These are phyloP conservation scores for Blepharisma stoltei DNA, from an alignment of 73 alveolate species.

Conservation along the genomic window DNA sequence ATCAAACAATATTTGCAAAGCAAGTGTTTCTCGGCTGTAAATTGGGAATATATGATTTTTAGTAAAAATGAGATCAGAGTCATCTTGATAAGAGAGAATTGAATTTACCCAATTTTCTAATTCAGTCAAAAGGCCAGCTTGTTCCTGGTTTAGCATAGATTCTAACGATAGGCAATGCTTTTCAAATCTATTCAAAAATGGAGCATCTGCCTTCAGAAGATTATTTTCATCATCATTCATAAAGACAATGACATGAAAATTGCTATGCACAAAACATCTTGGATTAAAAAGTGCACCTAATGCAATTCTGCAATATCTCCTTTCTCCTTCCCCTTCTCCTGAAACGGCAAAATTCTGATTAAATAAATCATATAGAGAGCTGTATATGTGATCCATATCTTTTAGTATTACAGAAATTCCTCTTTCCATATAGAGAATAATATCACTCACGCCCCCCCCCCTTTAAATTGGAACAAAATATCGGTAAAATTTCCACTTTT, in stretches of 20 bases:
- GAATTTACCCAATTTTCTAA: neutral
- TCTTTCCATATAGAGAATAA: conserved; percentile 42
- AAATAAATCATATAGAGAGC: conserved; percentile 45
- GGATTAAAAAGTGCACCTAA: conserved; percentile 45
- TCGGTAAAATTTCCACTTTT: no score
- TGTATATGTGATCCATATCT: conserved; percentile 38
- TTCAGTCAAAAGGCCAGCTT: neutral
- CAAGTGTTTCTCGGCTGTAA: no score
- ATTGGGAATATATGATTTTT: no score
- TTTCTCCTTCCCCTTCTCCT: conserved; percentile 27
- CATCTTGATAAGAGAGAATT: neutral
- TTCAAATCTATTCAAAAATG: conserved; percentile 51
- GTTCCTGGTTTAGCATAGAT: neutral
- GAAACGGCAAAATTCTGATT: conserved; percentile 36
- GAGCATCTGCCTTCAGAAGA: conserved; percentile 40
- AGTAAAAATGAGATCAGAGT: no score
- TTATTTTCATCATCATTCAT: conserved; percentile 7
- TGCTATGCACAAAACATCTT: conserved; percentile 33
- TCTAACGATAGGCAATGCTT: conserved; percentile 32
- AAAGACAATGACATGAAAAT: conserved; percentile 34
- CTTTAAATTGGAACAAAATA: no score
- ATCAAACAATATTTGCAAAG: neutral
- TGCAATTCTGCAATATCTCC: conserved; percentile 42
- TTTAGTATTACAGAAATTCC: conserved; percentile 31
- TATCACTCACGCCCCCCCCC: neutral